These are phyloP conservation scores for Pestalotiopsis sp. DNA, from an alignment of 2,329 filamentous ascomycete genomes.

Conservation along the genomic window DNA sequence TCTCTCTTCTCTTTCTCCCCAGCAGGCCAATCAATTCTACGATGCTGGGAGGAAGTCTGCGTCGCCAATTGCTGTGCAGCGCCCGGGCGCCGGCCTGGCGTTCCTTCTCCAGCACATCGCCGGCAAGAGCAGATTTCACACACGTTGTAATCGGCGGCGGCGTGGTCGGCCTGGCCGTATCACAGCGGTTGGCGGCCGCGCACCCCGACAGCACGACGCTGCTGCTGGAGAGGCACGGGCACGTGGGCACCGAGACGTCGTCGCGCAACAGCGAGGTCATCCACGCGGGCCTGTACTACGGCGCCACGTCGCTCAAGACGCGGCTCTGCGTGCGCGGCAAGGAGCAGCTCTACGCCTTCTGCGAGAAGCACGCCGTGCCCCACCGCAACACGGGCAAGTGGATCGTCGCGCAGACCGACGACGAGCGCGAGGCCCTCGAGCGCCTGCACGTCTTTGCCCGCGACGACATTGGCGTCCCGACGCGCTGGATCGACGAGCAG, in stretches of 20 bases:
- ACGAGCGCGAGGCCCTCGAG: constrained; percentile 67
- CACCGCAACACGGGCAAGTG: constrained; percentile 84
- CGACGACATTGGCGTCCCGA: constrained; percentile 59
- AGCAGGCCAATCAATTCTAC: not conserved
- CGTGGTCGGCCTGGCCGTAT: constrained; percentile 79
- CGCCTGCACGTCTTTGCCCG: constrained; percentile 49
- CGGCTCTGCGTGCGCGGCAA: constrained; percentile 79
- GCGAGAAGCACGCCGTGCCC: constrained; percentile 66
- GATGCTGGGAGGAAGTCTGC: constrained; percentile 13
- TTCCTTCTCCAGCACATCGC: constrained; percentile 30
- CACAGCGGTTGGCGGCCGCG: constrained; percentile 68
- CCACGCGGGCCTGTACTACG: constrained; percentile 94
- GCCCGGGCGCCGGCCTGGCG: constrained; percentile 10
- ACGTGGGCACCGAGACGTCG: constrained; percentile 82
- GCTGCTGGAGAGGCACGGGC: constrained; percentile 77
- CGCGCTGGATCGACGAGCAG: constrained; percentile 64
- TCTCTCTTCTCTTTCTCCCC: not conserved
- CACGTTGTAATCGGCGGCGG: constrained; percentile 56
- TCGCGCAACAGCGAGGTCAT: constrained; percentile 95
- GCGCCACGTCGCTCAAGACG: constrained; percentile 75
- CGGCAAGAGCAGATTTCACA: constrained; percentile 34
- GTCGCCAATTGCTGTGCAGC: constrained; percentile 9
- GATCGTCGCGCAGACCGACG: constrained; percentile 84
- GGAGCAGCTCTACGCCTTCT: constrained; percentile 78
- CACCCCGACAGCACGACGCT: constrained; percentile 67